Conservation (phyloP, 225 moss, liverwort and hornwort genomes). For the Lunularia cruciata region DNA sequence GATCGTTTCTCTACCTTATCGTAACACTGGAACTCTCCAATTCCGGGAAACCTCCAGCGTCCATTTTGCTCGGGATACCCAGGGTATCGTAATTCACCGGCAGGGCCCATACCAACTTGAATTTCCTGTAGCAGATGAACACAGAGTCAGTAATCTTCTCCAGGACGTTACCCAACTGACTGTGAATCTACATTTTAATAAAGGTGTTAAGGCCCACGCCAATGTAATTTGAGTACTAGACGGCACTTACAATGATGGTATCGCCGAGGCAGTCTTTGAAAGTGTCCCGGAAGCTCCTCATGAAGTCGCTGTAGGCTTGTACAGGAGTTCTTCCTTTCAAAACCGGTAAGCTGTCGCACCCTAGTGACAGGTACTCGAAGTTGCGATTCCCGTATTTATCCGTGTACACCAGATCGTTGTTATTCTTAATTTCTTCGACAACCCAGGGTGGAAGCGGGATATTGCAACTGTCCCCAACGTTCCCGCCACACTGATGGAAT, state of each 20-base stretch:
- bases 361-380: conserved; percentile 33
- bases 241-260: conserved; percentile 17
- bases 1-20: conserved; percentile 61
- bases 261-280: conserved; percentile 31
- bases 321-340: conserved; percentile 36
- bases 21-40: conserved; percentile 50
- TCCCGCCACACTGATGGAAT: conserved; percentile 41
- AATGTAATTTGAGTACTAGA: too few relatives aligned
- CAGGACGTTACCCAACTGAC: too few relatives aligned
- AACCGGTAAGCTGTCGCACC: conserved; percentile 30
- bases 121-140: conserved; percentile 31
- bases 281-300: conserved; percentile 37
- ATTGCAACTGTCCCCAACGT: conserved; percentile 38
- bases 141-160: too few relatives aligned
- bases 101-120: conserved; percentile 44
- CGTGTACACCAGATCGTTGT: conserved; percentile 38
- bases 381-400: conserved; percentile 34
- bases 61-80: conserved; percentile 39
- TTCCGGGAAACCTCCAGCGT: conserved; percentile 46
- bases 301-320: conserved; percentile 42
- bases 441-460: conserved; percentile 39
- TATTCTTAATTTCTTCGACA: conserved; percentile 19
- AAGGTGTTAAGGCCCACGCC: too few relatives aligned
- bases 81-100: conserved; percentile 44
- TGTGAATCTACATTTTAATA: neutral